Conservation (phyloP, 495 filamentous ascomycete species). For the Xanthoparmelia taractica region DNA sequence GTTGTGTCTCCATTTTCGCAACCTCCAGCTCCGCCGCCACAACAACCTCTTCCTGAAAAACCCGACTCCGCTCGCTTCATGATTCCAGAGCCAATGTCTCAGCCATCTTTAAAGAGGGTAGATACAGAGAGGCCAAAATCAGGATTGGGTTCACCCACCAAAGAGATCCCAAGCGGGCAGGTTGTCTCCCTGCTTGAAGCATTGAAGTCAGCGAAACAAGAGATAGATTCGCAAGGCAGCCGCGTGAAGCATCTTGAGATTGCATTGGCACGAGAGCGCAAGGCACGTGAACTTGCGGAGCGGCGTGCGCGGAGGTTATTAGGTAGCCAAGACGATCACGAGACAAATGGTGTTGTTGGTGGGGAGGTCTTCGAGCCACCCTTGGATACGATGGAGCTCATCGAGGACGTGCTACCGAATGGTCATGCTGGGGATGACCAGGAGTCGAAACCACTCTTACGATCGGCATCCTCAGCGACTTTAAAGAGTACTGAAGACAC, state of each 20-base stretch:
- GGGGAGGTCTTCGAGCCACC: conserved; percentile 35
- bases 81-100: conserved; percentile 37
- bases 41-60: conserved; percentile 85
- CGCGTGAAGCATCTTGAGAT: conserved; percentile 76
- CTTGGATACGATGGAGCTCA: conserved; percentile 22
- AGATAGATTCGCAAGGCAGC: conserved; percentile 67
- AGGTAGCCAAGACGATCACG: conserved; percentile 28
- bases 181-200: conserved; percentile 75
- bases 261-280: conserved; percentile 66
- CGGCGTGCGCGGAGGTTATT: conserved; percentile 65
- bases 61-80: conserved; percentile 57
- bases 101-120: conserved; percentile 56
- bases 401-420: conserved; percentile 19
- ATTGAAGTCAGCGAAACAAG: conserved; percentile 68
- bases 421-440: conserved; percentile 20
- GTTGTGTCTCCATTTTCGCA: conserved; percentile 65
- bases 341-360: conserved; percentile 23
- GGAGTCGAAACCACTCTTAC: conserved; percentile 25
- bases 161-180: conserved; percentile 60
- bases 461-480: conserved; percentile 27
- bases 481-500: conserved; percentile 37
- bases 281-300: conserved; percentile 76
- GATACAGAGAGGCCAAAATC: conserved; percentile 68
- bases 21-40: conserved; percentile 82
- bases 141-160: conserved; percentile 52